These are phyloP conservation scores for Dendrobium officinale DNA, from an alignment of 106 monocot genomes.

Conservation along the genomic window DNA sequence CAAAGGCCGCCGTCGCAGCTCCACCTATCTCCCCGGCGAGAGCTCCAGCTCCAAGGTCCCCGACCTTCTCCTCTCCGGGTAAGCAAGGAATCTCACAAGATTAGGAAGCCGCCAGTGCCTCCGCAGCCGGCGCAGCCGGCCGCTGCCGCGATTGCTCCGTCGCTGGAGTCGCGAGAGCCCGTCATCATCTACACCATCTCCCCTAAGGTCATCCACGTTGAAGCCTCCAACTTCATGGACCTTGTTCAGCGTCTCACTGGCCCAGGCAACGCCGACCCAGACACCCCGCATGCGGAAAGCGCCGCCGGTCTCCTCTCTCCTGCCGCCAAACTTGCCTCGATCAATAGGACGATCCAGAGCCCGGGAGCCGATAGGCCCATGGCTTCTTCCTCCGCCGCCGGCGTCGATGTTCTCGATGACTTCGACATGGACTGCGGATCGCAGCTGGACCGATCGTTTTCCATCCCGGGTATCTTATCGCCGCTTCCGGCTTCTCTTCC, in stretches of 20 bases:
- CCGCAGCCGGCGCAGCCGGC: background rate
- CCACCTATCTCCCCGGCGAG: constrained; percentile 12
- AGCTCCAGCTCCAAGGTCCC: constrained; percentile 44
- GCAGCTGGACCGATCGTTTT: background rate
- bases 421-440: background rate
- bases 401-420: background rate
- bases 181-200: constrained; percentile 51
- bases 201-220: constrained; percentile 44
- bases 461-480: constrained; percentile 43
- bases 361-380: background rate
- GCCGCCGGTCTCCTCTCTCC: constrained; percentile 14
- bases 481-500: constrained; percentile 39
- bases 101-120: constrained; percentile 20
- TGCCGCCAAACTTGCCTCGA: constrained; percentile 14
- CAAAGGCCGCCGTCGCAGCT: background rate
- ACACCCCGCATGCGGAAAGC: constrained; percentile 12
- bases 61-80: constrained; percentile 48
- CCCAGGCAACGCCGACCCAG: constrained; percentile 10
- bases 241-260: constrained; percentile 53
- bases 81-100: constrained; percentile 42
- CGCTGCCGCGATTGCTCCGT: background rate
- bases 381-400: background rate
- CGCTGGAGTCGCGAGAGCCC: constrained; percentile 11
- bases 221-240: constrained; percentile 48
- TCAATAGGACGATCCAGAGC: background rate